Evolutionary conservation across 345 rosid genomes (phyloP).

Genomic region (Brassica cretica): DNA sequence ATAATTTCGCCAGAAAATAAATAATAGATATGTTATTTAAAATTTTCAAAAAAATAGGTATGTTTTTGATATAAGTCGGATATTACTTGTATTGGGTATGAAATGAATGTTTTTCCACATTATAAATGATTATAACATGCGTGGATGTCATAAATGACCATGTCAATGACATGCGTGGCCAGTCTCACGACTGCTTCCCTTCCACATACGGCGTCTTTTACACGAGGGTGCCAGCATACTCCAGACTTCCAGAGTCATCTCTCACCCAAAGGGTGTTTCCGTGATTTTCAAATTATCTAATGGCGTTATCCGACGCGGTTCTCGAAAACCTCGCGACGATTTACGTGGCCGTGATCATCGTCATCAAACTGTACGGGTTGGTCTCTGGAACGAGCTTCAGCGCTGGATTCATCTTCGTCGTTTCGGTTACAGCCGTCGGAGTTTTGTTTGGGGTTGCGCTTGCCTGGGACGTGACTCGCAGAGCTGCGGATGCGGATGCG

Average conservation of each 20-base stretch:
- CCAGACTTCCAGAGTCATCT: not conserved
- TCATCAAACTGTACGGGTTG: slow-evolving; percentile 62
- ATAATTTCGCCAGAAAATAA: no score
- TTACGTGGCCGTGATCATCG: slow-evolving; percentile 77
- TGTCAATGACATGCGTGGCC: not conserved
- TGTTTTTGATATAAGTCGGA: no score
- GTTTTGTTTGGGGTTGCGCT: slow-evolving; percentile 65
- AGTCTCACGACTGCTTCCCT: slow-evolving; percentile 6
- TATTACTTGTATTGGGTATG: no score
- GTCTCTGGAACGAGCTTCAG: slow-evolving; percentile 62
- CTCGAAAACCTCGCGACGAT: slow-evolving; percentile 76
- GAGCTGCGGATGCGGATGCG: slow-evolving; percentile 66
- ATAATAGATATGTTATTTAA: no score
- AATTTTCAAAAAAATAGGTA: no score
- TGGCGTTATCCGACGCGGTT: slow-evolving; percentile 87
- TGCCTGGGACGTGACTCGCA: slow-evolving; percentile 83
- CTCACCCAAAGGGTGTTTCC: not conserved
- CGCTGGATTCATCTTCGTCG: slow-evolving; percentile 64
- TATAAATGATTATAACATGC: no score
- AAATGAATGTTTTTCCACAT: no score
- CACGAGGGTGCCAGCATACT: not conserved
- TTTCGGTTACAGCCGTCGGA: slow-evolving; percentile 64
- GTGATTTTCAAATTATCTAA: slow-evolving; percentile 28
- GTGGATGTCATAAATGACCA: not conserved
- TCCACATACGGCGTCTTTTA: slow-evolving; percentile 5